Base-by-base conservation (phyloP, 1,139 yeast genomes). In the Magnusiomyces ingens region DNA sequence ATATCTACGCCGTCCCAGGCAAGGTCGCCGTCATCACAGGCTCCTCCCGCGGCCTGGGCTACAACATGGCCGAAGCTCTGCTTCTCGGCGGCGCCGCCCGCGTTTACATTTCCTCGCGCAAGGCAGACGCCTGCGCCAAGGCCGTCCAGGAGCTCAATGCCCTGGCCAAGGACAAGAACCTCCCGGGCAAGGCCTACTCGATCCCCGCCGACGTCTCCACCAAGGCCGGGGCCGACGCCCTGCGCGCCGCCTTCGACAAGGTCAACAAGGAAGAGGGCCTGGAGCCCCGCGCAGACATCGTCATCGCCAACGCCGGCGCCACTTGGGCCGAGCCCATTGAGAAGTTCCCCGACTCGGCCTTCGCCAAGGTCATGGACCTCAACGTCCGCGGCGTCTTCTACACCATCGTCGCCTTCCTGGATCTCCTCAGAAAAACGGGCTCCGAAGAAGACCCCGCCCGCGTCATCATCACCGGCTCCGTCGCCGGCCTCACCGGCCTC, bases 231-330 rank as follows among this genome's bases (percentile, higher is more conserved):
- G 76, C 78, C 53, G 70, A 73, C 54, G 64, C 70, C 37, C 77
- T 85, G 60, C 71, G 64, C 52, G 68, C 73, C 8, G 76, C 74
- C 48, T 78, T 81, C 32, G 58, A 68, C 41, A 68, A 70, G 55
- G 70, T 68, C 45, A 75, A 75, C 19, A 69, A 70, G 42, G 38
- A 46, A 21, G 8, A 37, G 19, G 35, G 17, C 12, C 26, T 36
- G 19, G 67, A 67, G 45, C 53, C 60, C 15, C 73, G 75, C 62
- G 75, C 84, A 37, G 82, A 85, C 64, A 82, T 85, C 57, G 73
- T 85, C 58, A 74, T 84, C 61, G 89, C 91, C 56, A 85, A 85
- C 62, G 93, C 93, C 13, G 94, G 94, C 49, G 90, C 91, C 11
- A 71, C 85, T 15, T 85, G 93, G 93, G 93, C 91, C 36, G 85